phyloP scores from a whole-genome alignment of 2,329 filamentous ascomycete species.

The Stagonosporopsis chrysanthemi region DNA sequence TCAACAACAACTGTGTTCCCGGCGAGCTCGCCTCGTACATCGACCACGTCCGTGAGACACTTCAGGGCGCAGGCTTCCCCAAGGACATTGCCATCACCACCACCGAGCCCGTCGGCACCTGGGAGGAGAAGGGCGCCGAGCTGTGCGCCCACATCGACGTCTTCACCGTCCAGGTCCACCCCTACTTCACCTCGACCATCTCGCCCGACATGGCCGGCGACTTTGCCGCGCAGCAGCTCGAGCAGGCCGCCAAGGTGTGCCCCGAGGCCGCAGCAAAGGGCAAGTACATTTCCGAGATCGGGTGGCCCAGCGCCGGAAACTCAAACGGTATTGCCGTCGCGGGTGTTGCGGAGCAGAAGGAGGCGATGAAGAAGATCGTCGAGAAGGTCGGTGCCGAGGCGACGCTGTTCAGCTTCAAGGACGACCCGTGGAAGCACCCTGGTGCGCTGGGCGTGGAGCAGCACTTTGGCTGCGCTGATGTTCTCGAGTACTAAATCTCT shows the following conservation, averaged over 20 bases:
- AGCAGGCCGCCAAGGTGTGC: slow-evolving; percentile 75
- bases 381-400: slow-evolving; percentile 69
- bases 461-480: slow-evolving; percentile 73
- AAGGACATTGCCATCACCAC: slow-evolving; percentile 74
- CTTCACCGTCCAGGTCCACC: slow-evolving; percentile 86
- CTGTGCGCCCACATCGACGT: slow-evolving; percentile 81
- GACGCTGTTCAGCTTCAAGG: slow-evolving; percentile 81
- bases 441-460: slow-evolving; percentile 78
- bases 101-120: slow-evolving; percentile 82
- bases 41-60: slow-evolving; percentile 67
- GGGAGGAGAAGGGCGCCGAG: slow-evolving; percentile 66
- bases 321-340: slow-evolving; percentile 77
- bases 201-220: slow-evolving; percentile 71
- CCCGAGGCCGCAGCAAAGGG: slow-evolving; percentile 63
- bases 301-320: slow-evolving; percentile 78
- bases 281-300: slow-evolving; percentile 86
- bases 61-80: slow-evolving; percentile 71
- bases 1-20: slow-evolving; percentile 73
- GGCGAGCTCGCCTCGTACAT: slow-evolving; percentile 75
- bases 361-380: slow-evolving; percentile 76
- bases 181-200: slow-evolving; percentile 85
- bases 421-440: slow-evolving; percentile 82
- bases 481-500: slow-evolving; percentile 47
- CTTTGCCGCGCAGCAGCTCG: slow-evolving; percentile 78
- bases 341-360: slow-evolving; percentile 69